Evolutionary conservation across 1,139 yeast species (phyloP), one percentile per base, ranked within the genome.

Genomic region (Pneumocystis sp.): DNA sequence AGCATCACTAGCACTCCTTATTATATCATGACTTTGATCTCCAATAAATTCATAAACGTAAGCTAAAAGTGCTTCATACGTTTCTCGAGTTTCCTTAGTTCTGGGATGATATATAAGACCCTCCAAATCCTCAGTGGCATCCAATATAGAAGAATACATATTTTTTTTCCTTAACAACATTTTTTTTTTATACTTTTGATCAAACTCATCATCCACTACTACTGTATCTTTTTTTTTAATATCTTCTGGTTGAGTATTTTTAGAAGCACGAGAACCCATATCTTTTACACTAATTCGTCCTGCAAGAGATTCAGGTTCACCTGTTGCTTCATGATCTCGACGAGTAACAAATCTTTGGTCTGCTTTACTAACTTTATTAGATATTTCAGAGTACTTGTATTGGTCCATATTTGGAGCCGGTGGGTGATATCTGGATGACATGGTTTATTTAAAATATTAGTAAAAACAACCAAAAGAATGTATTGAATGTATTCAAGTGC

Each of bases 301-400:
- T 6, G 79, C 82, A 72, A 89, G 76, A 0, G 95, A 85, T 64
- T 82, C 82, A 0, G 96, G 96, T 62, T 81, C 83, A 19, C 86
- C 83, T 63, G 78, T 73, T 10, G 79, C 80, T 12, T 82, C 83
- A 66, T 82, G 83, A 64, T 76, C 78, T 56, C 77, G 76, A 21
- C 78, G 73, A 57, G 75, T 77, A 59, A 83, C 71, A 63, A 80
- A 75, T 65, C 84, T 74, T 67, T 81, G 78, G 70, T 84, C 89
- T 69, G 82, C 81, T 68, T 81, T 79, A 45, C 85, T 79, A 70
- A 87, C 91, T 77, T 85, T 85, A 72, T 85, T 87, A 66, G 95
- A 82, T 89, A 87, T 85, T 72, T 82, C 87, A 65, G 67, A 69
- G 64, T 67, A 67, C 35, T 62, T 64, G 29, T 64, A 64, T 44